Evolutionary conservation across 106 monocot genomes (phyloP).

Genomic region (Gastrodia elata): DNA sequence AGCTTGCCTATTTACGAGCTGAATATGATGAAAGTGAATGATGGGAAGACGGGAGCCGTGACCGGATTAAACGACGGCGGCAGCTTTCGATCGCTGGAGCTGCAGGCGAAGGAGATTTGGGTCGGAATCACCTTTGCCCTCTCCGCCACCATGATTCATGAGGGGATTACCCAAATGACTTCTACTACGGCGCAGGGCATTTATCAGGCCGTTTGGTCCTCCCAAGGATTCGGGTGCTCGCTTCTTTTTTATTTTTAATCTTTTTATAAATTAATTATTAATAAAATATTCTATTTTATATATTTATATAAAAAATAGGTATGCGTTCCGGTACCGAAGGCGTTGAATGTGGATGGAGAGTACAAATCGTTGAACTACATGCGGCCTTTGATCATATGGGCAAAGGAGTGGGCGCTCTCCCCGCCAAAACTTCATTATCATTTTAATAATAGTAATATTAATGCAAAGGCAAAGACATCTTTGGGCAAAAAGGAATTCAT

Average conservation of each 20-base stretch:
- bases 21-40: conserved; percentile 53
- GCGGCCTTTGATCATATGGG: conserved; percentile 81
- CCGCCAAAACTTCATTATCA: conserved; percentile 40
- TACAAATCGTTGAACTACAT: conserved; percentile 62
- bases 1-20: conserved; percentile 46
- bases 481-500: conserved; percentile 21
- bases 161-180: conserved; percentile 49
- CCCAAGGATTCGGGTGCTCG: conserved; percentile 57
- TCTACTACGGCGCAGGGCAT: conserved; percentile 64
- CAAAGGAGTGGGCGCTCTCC: conserved; percentile 76
- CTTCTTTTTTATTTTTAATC: too few species aligned
- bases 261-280: too few species aligned
- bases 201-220: conserved; percentile 48
- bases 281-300: too few species aligned
- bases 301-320: too few species aligned
- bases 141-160: conserved; percentile 69
- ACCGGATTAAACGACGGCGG: conserved; percentile 70
- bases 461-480: not conserved
- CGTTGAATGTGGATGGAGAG: conserved; percentile 39
- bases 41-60: conserved; percentile 54
- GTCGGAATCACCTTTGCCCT: conserved; percentile 54
- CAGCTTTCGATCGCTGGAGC: conserved; percentile 18
- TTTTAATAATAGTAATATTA: conserved; percentile 11
- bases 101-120: conserved; percentile 69
- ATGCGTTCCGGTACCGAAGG: conserved; percentile 65